Evolutionary conservation across 352 stramenopile genomes (phyloP), one percentile per base, ranked within the genome.

Genomic region (Nothophytophthora sp.): DNA sequence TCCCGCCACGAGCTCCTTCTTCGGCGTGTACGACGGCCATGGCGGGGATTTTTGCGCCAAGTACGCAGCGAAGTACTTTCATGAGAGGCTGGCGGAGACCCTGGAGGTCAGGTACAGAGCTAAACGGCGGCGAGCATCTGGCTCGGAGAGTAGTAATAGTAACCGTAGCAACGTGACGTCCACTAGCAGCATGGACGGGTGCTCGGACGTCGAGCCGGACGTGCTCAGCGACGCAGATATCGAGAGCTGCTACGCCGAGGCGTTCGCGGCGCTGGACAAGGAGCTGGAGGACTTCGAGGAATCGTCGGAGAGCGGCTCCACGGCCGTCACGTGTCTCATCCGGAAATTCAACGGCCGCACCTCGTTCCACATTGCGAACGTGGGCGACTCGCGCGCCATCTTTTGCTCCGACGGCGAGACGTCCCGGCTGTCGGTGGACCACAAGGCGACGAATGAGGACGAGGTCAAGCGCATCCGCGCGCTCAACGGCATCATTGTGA

Each of bases 21-120:
- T 92, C 55, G 84, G 70, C 18, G 80, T 95, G 3, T 95, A 88
- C 32, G 84, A 95, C 53, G 84, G 84, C 25, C 84, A 95, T 47
- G 84, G 82, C 37, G 80, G 84, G 11, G 76, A 70, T 41, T 91
- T 92, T 52, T 90, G 81, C 40, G 78, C 84, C 40, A 88, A 89
- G 47, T 92, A 92, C 56, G 79, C 78, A 20, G 77, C 80, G 36
- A 70, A 79, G 52, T 74, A 88, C 35, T 75, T 95, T 34, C 80
- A 92, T 56, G 46, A 70, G 18, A 68, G 67, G 42, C 49, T 91
- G 4, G 73, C 77, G 0, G 59, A 67, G 19, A 55, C 69, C 34
- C 64, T 91, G 54, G 62, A 71, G 25, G 42, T 46, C 27, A 76
- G 73, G 45, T 70, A 74, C 48, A 56, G 50, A 16, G 55, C 40